Evolutionary conservation across 306 rosid species (phyloP).

Genomic region (Acacia confusa): DNA sequence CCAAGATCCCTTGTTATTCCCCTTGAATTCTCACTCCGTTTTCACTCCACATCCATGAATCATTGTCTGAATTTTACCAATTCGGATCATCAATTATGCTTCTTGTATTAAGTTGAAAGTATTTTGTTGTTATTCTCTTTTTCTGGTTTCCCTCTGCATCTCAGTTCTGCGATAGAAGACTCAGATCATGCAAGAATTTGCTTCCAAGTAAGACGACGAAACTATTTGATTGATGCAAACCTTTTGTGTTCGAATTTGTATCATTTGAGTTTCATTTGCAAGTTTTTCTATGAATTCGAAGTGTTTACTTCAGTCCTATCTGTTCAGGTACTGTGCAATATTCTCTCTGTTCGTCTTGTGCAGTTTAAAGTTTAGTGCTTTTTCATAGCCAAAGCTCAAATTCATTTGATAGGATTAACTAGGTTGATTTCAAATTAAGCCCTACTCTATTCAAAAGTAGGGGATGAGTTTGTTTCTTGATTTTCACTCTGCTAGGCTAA

Average conservation of each 20-base stretch:
- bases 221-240: not conserved
- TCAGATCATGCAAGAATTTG: not conserved
- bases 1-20: not conserved
- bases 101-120: not conserved
- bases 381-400: too few species aligned
- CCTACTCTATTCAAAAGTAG: too few species aligned
- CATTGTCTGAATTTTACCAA: not conserved
- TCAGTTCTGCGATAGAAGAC: not conserved
- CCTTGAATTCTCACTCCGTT: not conserved
- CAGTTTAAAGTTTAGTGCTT: too few species aligned
- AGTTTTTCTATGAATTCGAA: not conserved
- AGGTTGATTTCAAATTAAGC: too few species aligned
- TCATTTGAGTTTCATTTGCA: not conserved
- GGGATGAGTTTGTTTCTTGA: too few species aligned
- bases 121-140: not conserved
- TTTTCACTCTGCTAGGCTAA: too few species aligned
- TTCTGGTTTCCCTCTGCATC: not conserved
- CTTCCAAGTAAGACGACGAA: conserved; percentile 10
- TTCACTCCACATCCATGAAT: not conserved
- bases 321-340: too few species aligned
- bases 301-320: too few species aligned
- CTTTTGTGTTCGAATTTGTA: not conserved
- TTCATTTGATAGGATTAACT: too few species aligned
- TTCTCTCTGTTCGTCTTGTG: too few species aligned
- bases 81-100: not conserved